These are phyloP conservation scores for Nigrograna mackinnonii DNA, from an alignment of 2,329 filamentous ascomycete genomes.

Conservation along the genomic window DNA sequence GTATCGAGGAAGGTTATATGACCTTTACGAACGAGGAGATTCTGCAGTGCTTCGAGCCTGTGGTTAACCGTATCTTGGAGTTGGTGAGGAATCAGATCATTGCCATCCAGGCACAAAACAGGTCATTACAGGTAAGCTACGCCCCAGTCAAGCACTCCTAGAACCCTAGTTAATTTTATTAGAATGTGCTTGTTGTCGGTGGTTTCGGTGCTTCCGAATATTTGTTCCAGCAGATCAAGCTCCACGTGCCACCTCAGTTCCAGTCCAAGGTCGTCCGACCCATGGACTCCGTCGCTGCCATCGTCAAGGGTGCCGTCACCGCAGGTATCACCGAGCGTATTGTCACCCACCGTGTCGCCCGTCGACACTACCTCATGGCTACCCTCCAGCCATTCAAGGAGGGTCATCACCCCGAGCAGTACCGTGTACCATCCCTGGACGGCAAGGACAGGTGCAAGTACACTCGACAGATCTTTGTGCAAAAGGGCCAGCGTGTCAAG, in stretches of 20 bases:
- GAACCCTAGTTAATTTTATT: slow-evolving; percentile 23
- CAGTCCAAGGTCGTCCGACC: slow-evolving; percentile 97
- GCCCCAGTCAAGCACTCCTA: too few species aligned
- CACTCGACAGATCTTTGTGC: slow-evolving; percentile 96
- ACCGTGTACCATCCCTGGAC: slow-evolving; percentile 93
- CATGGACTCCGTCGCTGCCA: slow-evolving; percentile 98
- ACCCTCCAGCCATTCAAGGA: slow-evolving; percentile 99
- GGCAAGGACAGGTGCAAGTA: slow-evolving; percentile 99
- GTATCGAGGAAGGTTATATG: slow-evolving; percentile 99
- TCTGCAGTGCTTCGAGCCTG: slow-evolving; percentile 96
- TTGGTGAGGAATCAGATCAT: slow-evolving; percentile 98
- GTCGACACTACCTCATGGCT: slow-evolving; percentile 98
- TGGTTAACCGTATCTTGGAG: slow-evolving; percentile 95
- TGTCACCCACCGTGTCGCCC: slow-evolving; percentile 93
- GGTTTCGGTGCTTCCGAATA: slow-evolving; percentile 98
- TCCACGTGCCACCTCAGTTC: slow-evolving; percentile 97
- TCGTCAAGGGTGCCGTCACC: slow-evolving; percentile 97
- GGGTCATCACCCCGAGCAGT: slow-evolving; percentile 96
- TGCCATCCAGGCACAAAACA: slow-evolving; percentile 96
- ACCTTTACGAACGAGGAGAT: slow-evolving; percentile 99
- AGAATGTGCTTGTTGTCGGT: slow-evolving; percentile 95
- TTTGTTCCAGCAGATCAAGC: slow-evolving; percentile 98
- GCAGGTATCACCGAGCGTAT: slow-evolving; percentile 97
- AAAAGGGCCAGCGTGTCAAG: slow-evolving; percentile 98
- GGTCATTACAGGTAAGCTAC: slow-evolving; percentile 76